Evolutionary conservation across 2,329 filamentous ascomycete genomes (phyloP).

Genomic region (Hyphodiscus sp.): DNA sequence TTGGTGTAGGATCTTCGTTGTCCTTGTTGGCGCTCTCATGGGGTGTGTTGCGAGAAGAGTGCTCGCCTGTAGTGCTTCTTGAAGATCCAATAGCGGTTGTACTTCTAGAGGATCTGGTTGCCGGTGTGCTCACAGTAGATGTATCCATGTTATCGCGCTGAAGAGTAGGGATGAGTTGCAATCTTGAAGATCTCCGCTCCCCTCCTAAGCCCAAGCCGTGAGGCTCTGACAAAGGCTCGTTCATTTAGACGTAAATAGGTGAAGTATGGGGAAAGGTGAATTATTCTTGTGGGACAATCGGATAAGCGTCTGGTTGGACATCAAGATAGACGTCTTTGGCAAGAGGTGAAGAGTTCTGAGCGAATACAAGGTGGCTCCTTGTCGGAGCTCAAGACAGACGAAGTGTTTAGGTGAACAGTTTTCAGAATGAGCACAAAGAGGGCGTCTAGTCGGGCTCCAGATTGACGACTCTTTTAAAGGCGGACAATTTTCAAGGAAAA

Average conservation of each 20-base stretch:
- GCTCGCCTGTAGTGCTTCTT: neutral
- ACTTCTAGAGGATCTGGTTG: neutral
- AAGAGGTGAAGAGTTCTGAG: too few relatives aligned
- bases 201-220: neutral
- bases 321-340: too few relatives aligned
- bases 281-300: too few relatives aligned
- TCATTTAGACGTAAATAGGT: neutral
- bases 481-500: too few relatives aligned
- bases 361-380: too few relatives aligned
- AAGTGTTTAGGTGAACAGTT: too few relatives aligned
- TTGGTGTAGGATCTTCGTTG: conserved; percentile 2
- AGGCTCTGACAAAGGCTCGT: neutral
- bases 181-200: neutral
- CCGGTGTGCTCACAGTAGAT: neutral
- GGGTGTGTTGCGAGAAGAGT: neutral
- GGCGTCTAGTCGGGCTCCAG: too few relatives aligned
- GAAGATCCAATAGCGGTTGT: neutral
- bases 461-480: too few relatives aligned
- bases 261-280: too few relatives aligned
- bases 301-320: too few relatives aligned
- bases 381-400: too few relatives aligned
- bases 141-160: neutral
- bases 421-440: too few relatives aligned
- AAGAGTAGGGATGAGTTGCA: neutral
- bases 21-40: neutral